Base-by-base conservation (phyloP, 2,329 filamentous ascomycete genomes). In the Triangularia verruculosa region DNA sequence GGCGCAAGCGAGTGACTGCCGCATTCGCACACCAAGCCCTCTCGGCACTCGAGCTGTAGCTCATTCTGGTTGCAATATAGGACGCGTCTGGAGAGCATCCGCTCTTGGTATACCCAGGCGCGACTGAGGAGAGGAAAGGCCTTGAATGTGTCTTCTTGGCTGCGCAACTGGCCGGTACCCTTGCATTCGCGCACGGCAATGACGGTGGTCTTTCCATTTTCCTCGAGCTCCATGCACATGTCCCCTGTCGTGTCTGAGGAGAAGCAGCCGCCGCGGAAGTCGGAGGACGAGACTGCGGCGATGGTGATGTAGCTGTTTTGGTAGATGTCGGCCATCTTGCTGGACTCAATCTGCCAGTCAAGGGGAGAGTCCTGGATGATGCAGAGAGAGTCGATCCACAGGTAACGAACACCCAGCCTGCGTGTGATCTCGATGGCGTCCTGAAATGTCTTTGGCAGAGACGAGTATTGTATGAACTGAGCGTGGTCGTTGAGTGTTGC, bases 51-150 rank as follows among this genome's bases (percentile, higher is more conserved):
- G 11, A 56, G 25, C 25, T 28, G 22, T 5, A 56, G 25, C 25
- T 56, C 53, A 11, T n/a, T 13, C 6, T 27, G 13, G 22, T 27
- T 56, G 53, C 7, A 56, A 17, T 56, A 56, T 5, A 56, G 27
- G 11, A 56, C 53, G 22, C 53, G 53, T 17, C 53, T 24, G n/a
- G 53, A 56, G 11, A 56, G 53, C 6, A 56, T 24, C 53, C 53
- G 53, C 25, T 56, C 53, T 17, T 56, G 53, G 27, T 56, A 56
- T 13, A 56, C 53, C 53, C 53, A 56, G 11, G 53, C 53, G 13
- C 53, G 22, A 3, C 15, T 27, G 8, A 56, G 24, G 5, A 56
- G 27, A 27, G 53, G 53, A 9, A 30, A 30, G 28, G 28, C 28
- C 28, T 30, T 12, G 25, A 20, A 22, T 11, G 17, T 24, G 20